Evolutionary conservation across 192 early-diverging fungal species (phyloP), one percentile per base, ranked within the genome.

Genomic region (Coemansia sp.): DNA sequence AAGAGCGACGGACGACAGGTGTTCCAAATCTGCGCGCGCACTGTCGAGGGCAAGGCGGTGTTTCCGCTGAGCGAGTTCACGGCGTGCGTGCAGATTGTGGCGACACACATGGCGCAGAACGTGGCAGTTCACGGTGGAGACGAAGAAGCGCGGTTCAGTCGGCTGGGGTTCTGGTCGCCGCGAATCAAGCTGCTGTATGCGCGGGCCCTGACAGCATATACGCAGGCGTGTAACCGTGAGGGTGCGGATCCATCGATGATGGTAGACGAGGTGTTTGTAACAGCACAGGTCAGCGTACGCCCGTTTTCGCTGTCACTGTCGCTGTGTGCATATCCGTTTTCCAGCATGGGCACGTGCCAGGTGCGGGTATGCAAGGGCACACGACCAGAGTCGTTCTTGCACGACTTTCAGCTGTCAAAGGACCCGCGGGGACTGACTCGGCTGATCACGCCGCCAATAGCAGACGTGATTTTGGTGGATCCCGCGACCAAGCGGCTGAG

Each of bases 61-160:
- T 73, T 73, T 18, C 61, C 71, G 0, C 55, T 64, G 20, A 60
- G 62, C 23, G 61, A 61, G 48, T 74, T 74, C 59, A 48, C 59
- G 24, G 37, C 54, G 13, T 61, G 66, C 54, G 52, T 74, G 22
- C 66, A 45, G n/a, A 58, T 68, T 2, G 62, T 65, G 7, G 72
- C 72, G 14, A 64, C 66, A 11, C 66, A 74, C 29, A 68, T 74
- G 66, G 61, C 62, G 37, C 72, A 74, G 35, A 74, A 74, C 62
- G 27, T 65, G 43, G 50, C 27, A 19, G 39, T 51, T 9, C 45
- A 65, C 29, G 68, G 68, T 29, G 68, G 68, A 27, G 50, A 59
- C 10, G 68, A 70, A 50, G 45, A 64, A 50, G 61, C 55, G n/a
- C 62, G 61, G 29, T 73, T 57, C 60, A 57, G 72, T 49, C 13